Evolutionary conservation across 2,329 filamentous ascomycete species (phyloP).

Genomic region (Sclerotinia borealis): DNA sequence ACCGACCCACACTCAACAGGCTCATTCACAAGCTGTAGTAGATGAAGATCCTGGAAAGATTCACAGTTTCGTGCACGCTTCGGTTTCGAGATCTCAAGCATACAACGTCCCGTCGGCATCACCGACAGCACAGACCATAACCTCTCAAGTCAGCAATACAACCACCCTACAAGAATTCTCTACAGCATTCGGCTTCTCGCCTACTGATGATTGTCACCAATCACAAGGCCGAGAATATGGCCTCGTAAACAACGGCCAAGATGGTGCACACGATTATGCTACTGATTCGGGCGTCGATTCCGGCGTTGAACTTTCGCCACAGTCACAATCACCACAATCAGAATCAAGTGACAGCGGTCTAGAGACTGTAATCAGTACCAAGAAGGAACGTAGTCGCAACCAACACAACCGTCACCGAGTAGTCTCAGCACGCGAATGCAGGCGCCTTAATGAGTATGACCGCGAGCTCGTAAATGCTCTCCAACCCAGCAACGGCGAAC

Average conservation of each 20-base stretch:
- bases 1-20: not conserved
- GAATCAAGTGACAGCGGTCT: not conserved
- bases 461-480: not conserved
- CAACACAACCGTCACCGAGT: not conserved
- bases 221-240: not conserved
- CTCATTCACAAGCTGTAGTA: not conserved
- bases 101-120: not conserved
- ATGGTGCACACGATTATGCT: not conserved
- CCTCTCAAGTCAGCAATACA: not conserved
- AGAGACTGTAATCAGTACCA: not conserved
- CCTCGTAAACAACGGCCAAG: not conserved
- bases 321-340: not conserved
- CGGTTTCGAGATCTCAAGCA: not conserved
- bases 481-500: not conserved
- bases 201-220: not conserved
- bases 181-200: not conserved
- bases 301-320: not conserved
- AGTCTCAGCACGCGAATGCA: not conserved
- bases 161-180: not conserved
- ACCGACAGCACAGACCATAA: not conserved
- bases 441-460: not conserved
- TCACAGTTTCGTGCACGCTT: not conserved
- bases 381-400: not conserved
- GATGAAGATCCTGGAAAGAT: constrained; percentile 1
- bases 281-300: not conserved